These are phyloP conservation scores for Nowakowskiella sp. DNA, from an alignment of 192 early-diverging fungal genomes.

Conservation along the genomic window DNA sequence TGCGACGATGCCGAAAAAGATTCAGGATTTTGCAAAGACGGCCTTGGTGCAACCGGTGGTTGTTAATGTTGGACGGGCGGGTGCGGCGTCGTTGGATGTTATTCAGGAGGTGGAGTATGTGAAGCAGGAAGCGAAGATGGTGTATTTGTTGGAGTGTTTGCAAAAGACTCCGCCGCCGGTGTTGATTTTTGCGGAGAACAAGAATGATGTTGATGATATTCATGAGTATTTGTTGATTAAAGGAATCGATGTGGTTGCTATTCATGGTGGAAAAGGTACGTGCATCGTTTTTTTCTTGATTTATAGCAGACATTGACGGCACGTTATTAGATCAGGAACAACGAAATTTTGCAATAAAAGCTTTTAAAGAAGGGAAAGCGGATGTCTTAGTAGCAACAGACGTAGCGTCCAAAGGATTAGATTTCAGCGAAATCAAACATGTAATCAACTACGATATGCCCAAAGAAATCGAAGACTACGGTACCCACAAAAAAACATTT, in stretches of 20 bases:
- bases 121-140: constrained; percentile 90
- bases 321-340: constrained; percentile 74
- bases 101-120: constrained; percentile 98
- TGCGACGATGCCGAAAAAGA: constrained; percentile 97
- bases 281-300: constrained; percentile 1
- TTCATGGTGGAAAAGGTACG: constrained; percentile 88
- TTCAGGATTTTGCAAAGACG: constrained; percentile 89
- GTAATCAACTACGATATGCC: constrained; percentile 99
- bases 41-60: constrained; percentile 82
- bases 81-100: constrained; percentile 92
- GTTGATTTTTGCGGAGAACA: constrained; percentile 96
- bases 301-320: neutral
- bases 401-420: constrained; percentile 92
- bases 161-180: constrained; percentile 96
- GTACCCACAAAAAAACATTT: too few relatives aligned
- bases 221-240: constrained; percentile 93
- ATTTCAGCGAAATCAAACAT: constrained; percentile 93
- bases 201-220: constrained; percentile 98
- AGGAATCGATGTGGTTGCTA: constrained; percentile 87
- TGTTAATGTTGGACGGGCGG: constrained; percentile 97
- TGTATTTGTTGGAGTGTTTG: constrained; percentile 88
- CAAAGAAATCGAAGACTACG: constrained; percentile 98
- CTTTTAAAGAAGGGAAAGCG: constrained; percentile 83
- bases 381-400: constrained; percentile 97
- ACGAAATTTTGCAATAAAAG: constrained; percentile 88